phyloP scores from a whole-genome alignment of 768 basidiomycete species.

The Mycena indigotica region DNA sequence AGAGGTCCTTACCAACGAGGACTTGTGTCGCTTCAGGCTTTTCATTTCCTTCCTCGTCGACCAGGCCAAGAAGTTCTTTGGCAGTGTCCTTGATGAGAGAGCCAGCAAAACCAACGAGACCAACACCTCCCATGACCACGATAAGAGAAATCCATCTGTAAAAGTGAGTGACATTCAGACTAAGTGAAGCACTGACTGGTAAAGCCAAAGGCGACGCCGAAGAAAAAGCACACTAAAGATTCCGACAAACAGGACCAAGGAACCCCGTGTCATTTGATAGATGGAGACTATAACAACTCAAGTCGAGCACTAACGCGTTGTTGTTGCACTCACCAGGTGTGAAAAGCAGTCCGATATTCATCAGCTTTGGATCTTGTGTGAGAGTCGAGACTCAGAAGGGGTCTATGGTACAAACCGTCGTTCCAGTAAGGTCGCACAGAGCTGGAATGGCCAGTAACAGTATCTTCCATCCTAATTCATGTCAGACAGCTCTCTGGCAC shows the following conservation, averaged over 20 bases:
- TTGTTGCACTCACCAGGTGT: conserved; percentile 53
- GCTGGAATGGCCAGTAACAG: conserved; percentile 88
- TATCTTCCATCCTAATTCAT: conserved; percentile 67
- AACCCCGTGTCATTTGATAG: conserved; percentile 95
- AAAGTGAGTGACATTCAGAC: conserved; percentile 10
- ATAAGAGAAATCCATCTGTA: conserved; percentile 86
- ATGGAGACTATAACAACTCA: conserved; percentile 66
- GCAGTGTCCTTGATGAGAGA: conserved; percentile 80
- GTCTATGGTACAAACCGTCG: conserved; percentile 62
- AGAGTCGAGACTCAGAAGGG: conserved; percentile 12
- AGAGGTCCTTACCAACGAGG: conserved; percentile 60
- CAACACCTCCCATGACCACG: conserved; percentile 85
- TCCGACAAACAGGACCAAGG: conserved; percentile 93
- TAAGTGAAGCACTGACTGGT: conserved; percentile 59
- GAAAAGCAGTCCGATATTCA: conserved; percentile 95
- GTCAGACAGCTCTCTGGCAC: conserved; percentile 8
- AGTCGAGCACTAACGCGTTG: background rate
- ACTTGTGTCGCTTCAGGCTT: conserved; percentile 68
- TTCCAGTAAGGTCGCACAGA: conserved; percentile 86
- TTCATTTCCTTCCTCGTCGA: conserved; percentile 44
- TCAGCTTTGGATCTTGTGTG: conserved; percentile 49
- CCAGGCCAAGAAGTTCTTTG: conserved; percentile 42
- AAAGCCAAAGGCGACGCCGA: conserved; percentile 78
- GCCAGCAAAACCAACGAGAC: conserved; percentile 84
- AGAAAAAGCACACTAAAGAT: conserved; percentile 90